Percentiles rank a stretch among this genome's conserved stretches.
These are phyloP conservation scores for Phytopythium boreale DNA, from an alignment of 352 stramenopile species.

Conservation along the genomic window DNA sequence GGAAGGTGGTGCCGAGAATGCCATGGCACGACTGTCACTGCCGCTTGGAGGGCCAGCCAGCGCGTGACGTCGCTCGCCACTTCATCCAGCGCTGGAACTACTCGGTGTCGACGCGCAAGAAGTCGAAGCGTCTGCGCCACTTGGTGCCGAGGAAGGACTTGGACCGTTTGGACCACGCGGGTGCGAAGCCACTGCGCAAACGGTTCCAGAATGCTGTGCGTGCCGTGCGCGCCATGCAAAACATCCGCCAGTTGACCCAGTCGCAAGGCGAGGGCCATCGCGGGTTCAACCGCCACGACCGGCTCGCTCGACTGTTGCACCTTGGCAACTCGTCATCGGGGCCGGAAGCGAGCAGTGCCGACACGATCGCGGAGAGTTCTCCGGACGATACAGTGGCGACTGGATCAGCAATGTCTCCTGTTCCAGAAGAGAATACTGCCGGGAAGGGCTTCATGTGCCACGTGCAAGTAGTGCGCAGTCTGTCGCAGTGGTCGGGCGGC, in stretches of 20 bases:
- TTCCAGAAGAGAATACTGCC: neutral
- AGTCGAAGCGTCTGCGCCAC: conserved; percentile 69
- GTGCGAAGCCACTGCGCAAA: conserved; percentile 38
- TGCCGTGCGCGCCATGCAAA: conserved; percentile 49
- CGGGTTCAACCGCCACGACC: conserved; percentile 41
- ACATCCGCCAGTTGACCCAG: conserved; percentile 17
- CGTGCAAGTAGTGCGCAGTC: conserved; percentile 70
- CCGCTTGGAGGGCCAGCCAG: conserved; percentile 72
- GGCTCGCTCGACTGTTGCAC: conserved; percentile 27
- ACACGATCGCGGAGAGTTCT: neutral
- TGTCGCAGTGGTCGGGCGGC: conserved; percentile 82
- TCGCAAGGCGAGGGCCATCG: conserved; percentile 21
- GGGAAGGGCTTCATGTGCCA: conserved; percentile 14
- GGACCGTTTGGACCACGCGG: conserved; percentile 32
- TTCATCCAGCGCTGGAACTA: conserved; percentile 91
- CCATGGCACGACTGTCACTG: conserved; percentile 87
- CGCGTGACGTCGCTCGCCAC: conserved; percentile 77
- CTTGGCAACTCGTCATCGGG: conserved; percentile 8
- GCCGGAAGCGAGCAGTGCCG: neutral
- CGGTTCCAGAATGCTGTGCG: conserved; percentile 67
- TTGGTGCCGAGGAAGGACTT: conserved; percentile 78
- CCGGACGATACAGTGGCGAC: neutral
- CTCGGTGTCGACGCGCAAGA: conserved; percentile 76
- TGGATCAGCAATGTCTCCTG: neutral
- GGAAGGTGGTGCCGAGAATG: conserved; percentile 67